These are phyloP conservation scores for Eremothecium gossypii DNA, from an alignment of 1,139 yeast species.

Conservation along the genomic window DNA sequence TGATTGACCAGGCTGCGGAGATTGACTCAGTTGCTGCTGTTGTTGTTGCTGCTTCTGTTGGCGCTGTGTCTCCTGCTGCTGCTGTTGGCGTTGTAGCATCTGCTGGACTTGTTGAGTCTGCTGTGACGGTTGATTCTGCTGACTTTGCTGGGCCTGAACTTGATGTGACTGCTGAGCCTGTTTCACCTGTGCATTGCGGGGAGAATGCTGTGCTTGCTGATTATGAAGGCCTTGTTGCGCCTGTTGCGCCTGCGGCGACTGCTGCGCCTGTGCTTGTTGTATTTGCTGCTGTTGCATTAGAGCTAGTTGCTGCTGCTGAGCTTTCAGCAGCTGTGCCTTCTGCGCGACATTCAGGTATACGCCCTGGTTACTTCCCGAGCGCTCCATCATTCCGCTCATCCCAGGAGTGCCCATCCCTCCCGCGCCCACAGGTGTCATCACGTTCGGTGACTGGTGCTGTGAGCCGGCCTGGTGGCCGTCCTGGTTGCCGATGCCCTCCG, in stretches of 20 bases:
- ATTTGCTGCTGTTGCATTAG: slow-evolving; percentile 16
- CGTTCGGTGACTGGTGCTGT: neutral
- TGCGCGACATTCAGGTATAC: slow-evolving; percentile 14
- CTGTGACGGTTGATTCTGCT: slow-evolving; percentile 13
- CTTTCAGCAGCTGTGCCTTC: slow-evolving; percentile 10
- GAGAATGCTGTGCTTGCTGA: no score
- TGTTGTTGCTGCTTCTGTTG: slow-evolving; percentile 15
- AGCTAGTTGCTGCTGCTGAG: slow-evolving; percentile 17
- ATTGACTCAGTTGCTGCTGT: slow-evolving; percentile 10
- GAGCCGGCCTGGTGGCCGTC: neutral
- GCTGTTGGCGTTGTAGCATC: slow-evolving; percentile 12
- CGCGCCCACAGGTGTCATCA: slow-evolving; percentile 4
- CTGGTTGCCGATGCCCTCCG: neutral
- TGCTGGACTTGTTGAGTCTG: slow-evolving; percentile 13
- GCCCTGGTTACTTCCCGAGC: no score
- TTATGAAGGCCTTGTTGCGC: no score
- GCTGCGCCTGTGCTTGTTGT: slow-evolving; percentile 15
- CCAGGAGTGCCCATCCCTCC: no score
- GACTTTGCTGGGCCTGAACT: slow-evolving; percentile 17
- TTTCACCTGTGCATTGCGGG: no score
- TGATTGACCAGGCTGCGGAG: slow-evolving; percentile 10
- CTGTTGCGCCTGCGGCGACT: slow-evolving; percentile 19
- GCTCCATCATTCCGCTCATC: no score
- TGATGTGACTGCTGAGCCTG: no score
- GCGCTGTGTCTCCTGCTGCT: slow-evolving; percentile 14